Evolutionary conservation across 306 rosid genomes (phyloP).

Genomic region (Sphenostylis stenocarpa): DNA sequence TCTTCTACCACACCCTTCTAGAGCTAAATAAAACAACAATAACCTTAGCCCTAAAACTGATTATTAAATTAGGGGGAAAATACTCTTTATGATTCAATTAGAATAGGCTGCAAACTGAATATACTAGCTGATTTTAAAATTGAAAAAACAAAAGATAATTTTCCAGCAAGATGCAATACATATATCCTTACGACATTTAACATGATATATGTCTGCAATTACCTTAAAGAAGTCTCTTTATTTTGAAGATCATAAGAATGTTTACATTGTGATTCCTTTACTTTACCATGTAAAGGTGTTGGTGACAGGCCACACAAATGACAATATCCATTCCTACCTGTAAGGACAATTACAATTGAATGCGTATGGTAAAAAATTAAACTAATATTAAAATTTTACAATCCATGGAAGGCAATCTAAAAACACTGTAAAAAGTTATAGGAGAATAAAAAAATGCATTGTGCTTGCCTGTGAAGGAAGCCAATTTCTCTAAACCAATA

Average conservation of each 20-base stretch:
- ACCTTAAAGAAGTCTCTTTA: constrained; percentile 52
- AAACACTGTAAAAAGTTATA: background rate
- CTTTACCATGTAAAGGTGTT: constrained; percentile 34
- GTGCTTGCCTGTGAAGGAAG: constrained; percentile 40
- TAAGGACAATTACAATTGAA: constrained; percentile 22
- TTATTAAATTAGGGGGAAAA: background rate
- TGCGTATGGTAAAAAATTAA: constrained; percentile 1
- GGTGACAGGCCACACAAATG: constrained; percentile 33
- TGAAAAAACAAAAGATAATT: background rate
- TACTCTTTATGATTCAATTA: background rate
- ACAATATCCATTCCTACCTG: constrained; percentile 45
- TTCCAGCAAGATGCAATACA: constrained; percentile 12
- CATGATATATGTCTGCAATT: constrained; percentile 28
- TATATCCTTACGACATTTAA: constrained; percentile 5
- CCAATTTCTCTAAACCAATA: constrained; percentile 36
- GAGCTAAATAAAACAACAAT: constrained; percentile 10
- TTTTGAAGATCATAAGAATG: constrained; percentile 37
- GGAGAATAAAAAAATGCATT: constrained; percentile 12
- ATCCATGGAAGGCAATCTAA: constrained; percentile 17
- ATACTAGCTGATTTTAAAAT: background rate
- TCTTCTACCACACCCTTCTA: background rate
- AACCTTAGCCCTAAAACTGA: background rate
- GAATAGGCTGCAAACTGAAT: background rate
- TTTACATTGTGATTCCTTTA: constrained; percentile 40
- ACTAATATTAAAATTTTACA: background rate